Base-by-base conservation (phyloP, 2,329 filamentous ascomycete genomes). In the Didymellaceae sp. region DNA sequence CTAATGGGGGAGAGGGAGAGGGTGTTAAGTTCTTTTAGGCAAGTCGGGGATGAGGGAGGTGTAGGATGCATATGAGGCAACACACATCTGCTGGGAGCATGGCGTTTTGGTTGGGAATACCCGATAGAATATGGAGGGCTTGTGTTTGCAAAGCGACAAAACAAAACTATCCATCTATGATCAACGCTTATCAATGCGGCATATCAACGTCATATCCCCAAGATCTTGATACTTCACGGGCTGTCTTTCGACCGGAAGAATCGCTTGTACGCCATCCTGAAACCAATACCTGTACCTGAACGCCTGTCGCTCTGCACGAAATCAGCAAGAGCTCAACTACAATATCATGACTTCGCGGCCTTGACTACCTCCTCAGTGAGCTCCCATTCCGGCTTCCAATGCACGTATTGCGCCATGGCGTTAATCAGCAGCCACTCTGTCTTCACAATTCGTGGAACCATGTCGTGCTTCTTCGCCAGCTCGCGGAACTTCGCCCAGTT, bases 21-120 rank as follows among this genome's bases (percentile, higher is more conserved):
- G 94, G 94, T 65, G 91, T 97, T 59, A 99, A 99, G 78, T 97
- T 99, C 78, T 97, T 97, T 71, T 97, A 49, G 51, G 45, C 26
- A 5, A 28, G 21, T 21, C 10, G n/a, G 30, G 6, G 30, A n/a
- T n/a, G 18, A 3, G 13, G 7, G 22, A 6, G 4, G 6, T 8
- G 28, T 7, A 1, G n/a, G 4, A 13, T 13, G 6, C n/a, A 42
- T 2, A 5, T 4, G 24, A 24, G 31, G 24, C 37, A 7, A 25
- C 25, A 51, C 32, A 31, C 42, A 10, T 42, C 17, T n/a, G 25
- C 16, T n/a, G 7, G n/a, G 8, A 33, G 42, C 43, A 46, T 33
- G 48, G 48, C 48, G 48, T 52, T 46, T 32, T n/a, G 37, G 42
- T 42, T 30, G 42, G 48, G 20, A 26, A 52, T 52, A 52, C 48